Conservation (phyloP, 257 asterid species). For the Nicotiana tomentosiformis region DNA sequence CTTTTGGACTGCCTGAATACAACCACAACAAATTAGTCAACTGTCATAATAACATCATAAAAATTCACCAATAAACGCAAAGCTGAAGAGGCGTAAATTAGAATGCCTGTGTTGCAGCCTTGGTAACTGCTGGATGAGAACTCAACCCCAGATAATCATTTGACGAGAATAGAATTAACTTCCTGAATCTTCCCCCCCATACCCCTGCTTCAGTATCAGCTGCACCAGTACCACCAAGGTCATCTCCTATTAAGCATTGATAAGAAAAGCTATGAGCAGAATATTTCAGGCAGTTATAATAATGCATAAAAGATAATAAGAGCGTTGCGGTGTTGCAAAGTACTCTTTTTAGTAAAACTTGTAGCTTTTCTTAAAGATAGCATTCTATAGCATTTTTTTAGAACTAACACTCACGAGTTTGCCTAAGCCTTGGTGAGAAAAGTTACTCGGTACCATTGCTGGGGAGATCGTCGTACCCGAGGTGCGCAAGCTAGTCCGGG, state of each 20-base stretch:
- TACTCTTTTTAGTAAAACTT: not conserved
- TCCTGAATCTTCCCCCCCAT: slow-evolving; percentile 45
- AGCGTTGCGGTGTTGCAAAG: not conserved
- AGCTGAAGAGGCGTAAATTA: not conserved
- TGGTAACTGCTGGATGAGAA: slow-evolving; percentile 71
- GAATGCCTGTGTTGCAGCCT: slow-evolving; percentile 71
- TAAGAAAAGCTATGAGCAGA: not conserved
- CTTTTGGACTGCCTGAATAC: slow-evolving; percentile 65
- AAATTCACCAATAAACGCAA: not conserved
- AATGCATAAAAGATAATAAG: not conserved
- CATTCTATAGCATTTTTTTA: not conserved
- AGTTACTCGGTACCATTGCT: too few relatives aligned
- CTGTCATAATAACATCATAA: not conserved
- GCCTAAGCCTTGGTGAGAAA: too few relatives aligned
- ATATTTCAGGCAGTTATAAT: not conserved
- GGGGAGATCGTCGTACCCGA: too few relatives aligned
- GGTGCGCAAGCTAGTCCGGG: too few relatives aligned
- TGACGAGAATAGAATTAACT: slow-evolving; percentile 73
- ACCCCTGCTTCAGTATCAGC: slow-evolving; percentile 25
- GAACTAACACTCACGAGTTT: not conserved
- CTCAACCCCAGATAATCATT: slow-evolving; percentile 97
- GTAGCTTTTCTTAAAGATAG: not conserved
- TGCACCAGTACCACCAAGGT: slow-evolving; percentile 23
- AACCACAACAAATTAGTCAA: slow-evolving; percentile 3
- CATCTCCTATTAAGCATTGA: slow-evolving; percentile 47